These are phyloP conservation scores for Pythium folliculosum DNA, from an alignment of 352 stramenopile genomes.

Conservation along the genomic window DNA sequence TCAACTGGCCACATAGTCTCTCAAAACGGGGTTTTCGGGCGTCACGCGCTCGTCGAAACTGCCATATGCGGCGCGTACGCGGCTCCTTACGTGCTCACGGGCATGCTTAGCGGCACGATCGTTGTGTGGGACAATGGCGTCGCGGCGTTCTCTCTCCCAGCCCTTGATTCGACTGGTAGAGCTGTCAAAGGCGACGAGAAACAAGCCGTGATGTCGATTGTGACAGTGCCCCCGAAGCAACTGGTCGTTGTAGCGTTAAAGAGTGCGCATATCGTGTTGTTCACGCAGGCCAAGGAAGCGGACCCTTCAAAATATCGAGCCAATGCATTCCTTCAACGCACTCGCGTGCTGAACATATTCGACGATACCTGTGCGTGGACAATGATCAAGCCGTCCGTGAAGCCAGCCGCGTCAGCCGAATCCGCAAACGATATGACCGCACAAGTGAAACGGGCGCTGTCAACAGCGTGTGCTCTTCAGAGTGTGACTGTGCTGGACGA, in stretches of 20 bases:
- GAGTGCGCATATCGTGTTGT: constrained; percentile 33
- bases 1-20: constrained; percentile 47
- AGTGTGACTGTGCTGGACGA: constrained; percentile 27
- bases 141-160: constrained; percentile 42
- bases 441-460: constrained; percentile 16
- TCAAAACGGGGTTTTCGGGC: constrained; percentile 69
- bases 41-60: constrained; percentile 56
- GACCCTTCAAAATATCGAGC: constrained; percentile 20
- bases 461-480: constrained; percentile 4
- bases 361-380: constrained; percentile 23
- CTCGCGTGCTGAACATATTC: constrained; percentile 11
- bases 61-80: constrained; percentile 45
- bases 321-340: constrained; percentile 23
- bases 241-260: constrained; percentile 44
- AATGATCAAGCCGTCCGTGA: constrained; percentile 3
- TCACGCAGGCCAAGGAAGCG: constrained; percentile 14
- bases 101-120: constrained; percentile 46
- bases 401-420: background rate
- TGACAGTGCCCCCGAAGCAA: constrained; percentile 37
- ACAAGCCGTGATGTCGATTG: constrained; percentile 35
- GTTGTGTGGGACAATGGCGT: constrained; percentile 61
- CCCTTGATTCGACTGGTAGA: constrained; percentile 15
- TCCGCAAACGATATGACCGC: background rate
- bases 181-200: background rate
- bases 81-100: constrained; percentile 53